Evolutionary conservation across 1,284 basidiomycete species (phyloP), one percentile per base, ranked within the genome.

Genomic region (Puccinia horiana): DNA sequence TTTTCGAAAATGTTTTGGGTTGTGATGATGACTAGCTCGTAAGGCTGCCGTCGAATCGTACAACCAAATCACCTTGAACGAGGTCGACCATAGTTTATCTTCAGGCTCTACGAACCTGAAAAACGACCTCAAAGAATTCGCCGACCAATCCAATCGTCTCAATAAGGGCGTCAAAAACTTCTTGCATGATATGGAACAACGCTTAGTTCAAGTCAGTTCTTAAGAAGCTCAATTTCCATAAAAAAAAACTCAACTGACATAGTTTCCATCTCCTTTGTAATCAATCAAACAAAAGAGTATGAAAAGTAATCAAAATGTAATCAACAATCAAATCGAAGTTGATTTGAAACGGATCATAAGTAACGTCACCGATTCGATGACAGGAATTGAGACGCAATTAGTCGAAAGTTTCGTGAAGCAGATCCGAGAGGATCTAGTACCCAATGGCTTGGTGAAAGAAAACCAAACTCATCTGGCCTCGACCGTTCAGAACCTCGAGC

Each of bases 41-140:
- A 76, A 82, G 54, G 81, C 81, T 44, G 73, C 73, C 42, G 81
- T 76, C 35, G 81, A 82, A 44, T 52, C 74, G 2, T 67, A 56
- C 52, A 76, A 76, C 69, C 74, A 82, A 23, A 67, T 70, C 52
- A 76, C 73, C 1, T 76, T 76, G 42, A 82, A 69, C 42, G 73
- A 75, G 23, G 72, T 81, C 37, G 61, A 75, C 58, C 74, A 72
- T 58, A 70, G 65, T 69, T 56, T 82, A 63, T 40, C 72, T 35
- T 40, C 81, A 40, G 72, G 56, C 72, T 49, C 49, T 47, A 32
- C 61, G 1, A 26, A 82, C 23, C 37, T 76, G 18, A 63, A 76
- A 58, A 76, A 29, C 32, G 74, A 76, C 32, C 35, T 82, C 11
- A 65, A 76, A 54, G 81, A 69, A 11, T 82, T 82, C 26, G 63